Percentiles rank a stretch among this genome's conserved stretches.
Conservation (phyloP, 1,284 basidiomycete species). For the Moniliella sp. region DNA sequence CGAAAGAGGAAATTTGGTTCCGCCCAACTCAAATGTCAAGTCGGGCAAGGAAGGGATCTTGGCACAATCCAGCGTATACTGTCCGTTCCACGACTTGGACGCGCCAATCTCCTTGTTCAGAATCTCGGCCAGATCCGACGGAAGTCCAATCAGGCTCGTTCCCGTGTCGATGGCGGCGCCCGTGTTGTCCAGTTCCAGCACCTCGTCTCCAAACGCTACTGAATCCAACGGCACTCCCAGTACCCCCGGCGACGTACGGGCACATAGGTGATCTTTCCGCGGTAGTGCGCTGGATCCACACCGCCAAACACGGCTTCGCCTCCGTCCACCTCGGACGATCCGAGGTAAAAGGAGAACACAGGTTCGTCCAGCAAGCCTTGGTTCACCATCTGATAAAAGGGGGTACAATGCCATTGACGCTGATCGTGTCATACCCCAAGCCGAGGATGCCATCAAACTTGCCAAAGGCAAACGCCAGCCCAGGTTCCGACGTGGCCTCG, state of each 20-base stretch:
- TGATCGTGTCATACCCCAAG: constrained; percentile 82
- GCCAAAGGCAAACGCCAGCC: constrained; percentile 74
- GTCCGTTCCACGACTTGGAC: constrained; percentile 25
- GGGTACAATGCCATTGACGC: constrained; percentile 76
- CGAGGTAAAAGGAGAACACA: constrained; percentile 85
- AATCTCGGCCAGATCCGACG: constrained; percentile 90
- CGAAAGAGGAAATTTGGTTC: constrained; percentile 48
- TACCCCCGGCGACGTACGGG: constrained; percentile 88
- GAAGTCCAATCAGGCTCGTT: constrained; percentile 71
- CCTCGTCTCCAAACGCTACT: constrained; percentile 43
- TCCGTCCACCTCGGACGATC: constrained; percentile 62
- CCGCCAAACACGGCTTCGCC: constrained; percentile 88
- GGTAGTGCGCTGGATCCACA: constrained; percentile 57
- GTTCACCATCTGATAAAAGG: constrained; percentile 83
- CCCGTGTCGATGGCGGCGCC: constrained; percentile 58
- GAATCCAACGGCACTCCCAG: constrained; percentile 45
- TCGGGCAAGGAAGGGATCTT: constrained; percentile 66
- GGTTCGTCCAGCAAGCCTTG: constrained; percentile 60
- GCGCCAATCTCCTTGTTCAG: constrained; percentile 59
- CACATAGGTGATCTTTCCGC: constrained; percentile 62
- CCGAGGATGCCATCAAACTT: constrained; percentile 88
- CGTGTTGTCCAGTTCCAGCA: constrained; percentile 61
- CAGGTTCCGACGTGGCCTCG: constrained; percentile 86
- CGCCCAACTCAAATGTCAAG: constrained; percentile 47
- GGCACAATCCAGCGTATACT: constrained; percentile 41